These are phyloP conservation scores for Solanum verrucosum DNA, from an alignment of 257 asterid species.

Conservation along the genomic window DNA sequence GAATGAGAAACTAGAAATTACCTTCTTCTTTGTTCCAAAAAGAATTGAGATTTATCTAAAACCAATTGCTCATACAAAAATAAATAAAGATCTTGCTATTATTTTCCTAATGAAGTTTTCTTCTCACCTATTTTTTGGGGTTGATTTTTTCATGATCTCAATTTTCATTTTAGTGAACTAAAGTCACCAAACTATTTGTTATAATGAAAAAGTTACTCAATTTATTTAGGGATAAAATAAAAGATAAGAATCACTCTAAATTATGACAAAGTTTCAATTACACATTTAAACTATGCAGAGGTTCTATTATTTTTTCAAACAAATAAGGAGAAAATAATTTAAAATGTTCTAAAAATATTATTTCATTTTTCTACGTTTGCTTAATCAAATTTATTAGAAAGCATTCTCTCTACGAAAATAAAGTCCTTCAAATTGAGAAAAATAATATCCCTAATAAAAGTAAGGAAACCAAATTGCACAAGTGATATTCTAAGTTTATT, in stretches of 20 bases:
- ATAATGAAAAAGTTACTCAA: neutral
- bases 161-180: neutral
- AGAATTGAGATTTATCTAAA: neutral
- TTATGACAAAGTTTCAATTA: neutral
- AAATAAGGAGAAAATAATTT: neutral
- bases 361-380: too few species aligned
- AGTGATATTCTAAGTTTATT: neutral
- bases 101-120: neutral
- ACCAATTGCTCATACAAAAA: neutral
- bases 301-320: neutral
- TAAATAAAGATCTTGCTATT: neutral
- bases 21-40: neutral
- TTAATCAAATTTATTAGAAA: too few species aligned
- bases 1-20: neutral
- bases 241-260: neutral
- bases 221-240: neutral
- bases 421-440: neutral
- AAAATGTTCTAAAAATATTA: too few species aligned
- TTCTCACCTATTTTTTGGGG: neutral
- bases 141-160: neutral
- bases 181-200: neutral
- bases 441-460: too few species aligned
- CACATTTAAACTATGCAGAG: neutral
- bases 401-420: too few species aligned
- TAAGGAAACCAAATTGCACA: rapidly evolving